Evolutionary conservation across 169 alveolate species (phyloP), one percentile per base, ranked within the genome.

Genomic region (Plasmodium gonderi): DNA sequence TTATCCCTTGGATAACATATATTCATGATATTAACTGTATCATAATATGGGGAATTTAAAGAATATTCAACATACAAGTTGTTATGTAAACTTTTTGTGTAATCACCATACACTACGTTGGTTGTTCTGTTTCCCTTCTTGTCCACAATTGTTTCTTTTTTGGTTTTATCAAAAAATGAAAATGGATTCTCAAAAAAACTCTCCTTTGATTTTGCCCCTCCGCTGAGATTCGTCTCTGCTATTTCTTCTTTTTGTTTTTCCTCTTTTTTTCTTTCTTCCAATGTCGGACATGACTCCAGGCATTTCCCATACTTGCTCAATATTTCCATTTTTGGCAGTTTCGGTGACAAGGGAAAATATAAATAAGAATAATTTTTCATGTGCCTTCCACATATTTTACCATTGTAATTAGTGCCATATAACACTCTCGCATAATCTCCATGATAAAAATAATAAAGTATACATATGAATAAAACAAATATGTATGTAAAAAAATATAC

Each of bases 11-110:
- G 92, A 23, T 47, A 83, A 54, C 92, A 83, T 69, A 83, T 68
- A 60, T 83, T 83, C 92, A 83, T 83, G 3, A 83, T 83, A 72
- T 83, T 83, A 1, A 45, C 42, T 11, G 92, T 69, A 69, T 83
- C 92, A 36, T 83, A 83, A 60, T 69, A 83, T 51, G 81, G 81
- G 1, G 92, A 83, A 83, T 47, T 69, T 38, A 83, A 42, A 47
- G 85, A 83, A 72, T 83, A 83, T 83, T 83, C 92, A 14, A 83
- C 92, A 76, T 83, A 83, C 77, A 83, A 44, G 40, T 83, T 83
- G 40, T 45, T 83, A 60, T 83, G 54, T n/a, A 72, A n/a, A 6
- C 92, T 36, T 83, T 83, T 83, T 2, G 92, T 83, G 44, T 83
- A 83, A 83, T 83, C 92, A 76, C 83, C 17, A 60, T 83, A 83